Percentiles rank a stretch among this genome's conserved stretches.
phyloP scores from a whole-genome alignment of 2,329 filamentous ascomycete genomes.

The Colletotrichum incanum region DNA sequence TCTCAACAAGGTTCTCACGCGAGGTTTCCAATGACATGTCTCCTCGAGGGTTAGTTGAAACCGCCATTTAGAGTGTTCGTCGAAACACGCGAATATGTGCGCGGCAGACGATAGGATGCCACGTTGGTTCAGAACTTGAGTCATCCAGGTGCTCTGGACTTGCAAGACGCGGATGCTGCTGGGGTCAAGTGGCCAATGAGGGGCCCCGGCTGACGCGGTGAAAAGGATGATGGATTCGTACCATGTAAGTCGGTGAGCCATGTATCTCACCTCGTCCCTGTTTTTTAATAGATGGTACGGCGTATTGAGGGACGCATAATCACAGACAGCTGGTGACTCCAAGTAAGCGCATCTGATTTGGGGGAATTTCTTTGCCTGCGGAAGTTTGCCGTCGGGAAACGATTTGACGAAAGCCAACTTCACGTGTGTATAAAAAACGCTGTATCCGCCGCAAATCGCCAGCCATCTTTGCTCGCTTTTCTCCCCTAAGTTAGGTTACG shows the following conservation, averaged over 20 bases:
- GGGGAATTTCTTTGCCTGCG: slow-evolving; percentile 5
- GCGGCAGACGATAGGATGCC: slow-evolving; percentile 28
- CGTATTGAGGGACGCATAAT: slow-evolving; percentile 4
- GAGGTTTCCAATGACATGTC: slow-evolving; percentile 1
- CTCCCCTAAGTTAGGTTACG: neutral
- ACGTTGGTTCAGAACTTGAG: slow-evolving; percentile 16
- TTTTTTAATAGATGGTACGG: neutral
- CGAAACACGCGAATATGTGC: slow-evolving; percentile 6
- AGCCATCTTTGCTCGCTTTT: neutral
- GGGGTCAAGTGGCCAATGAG: slow-evolving; percentile 31
- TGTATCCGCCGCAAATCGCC: slow-evolving; percentile 20
- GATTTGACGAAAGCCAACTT: neutral
- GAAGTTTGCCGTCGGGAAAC: slow-evolving; percentile 17
- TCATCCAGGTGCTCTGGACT: slow-evolving; percentile 27
- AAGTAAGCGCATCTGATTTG: slow-evolving; percentile 12
- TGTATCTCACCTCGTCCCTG: slow-evolving; percentile 33
- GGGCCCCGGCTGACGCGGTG: slow-evolving; percentile 15
- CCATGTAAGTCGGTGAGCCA: slow-evolving; percentile 34
- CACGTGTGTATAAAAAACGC: slow-evolving; percentile 34
- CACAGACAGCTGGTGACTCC: neutral
- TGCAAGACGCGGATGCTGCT: slow-evolving; percentile 24
- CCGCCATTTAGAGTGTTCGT: neutral
- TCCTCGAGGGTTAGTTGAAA: neutral
- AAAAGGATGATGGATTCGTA: slow-evolving; percentile 16
- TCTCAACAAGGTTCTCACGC: slow-evolving; percentile 1